Percentiles rank a stretch among this genome's conserved stretches.
These are phyloP conservation scores for Oropetium thomaeum DNA, from an alignment of 176 grass and related monocot genomes.

Conservation along the genomic window DNA sequence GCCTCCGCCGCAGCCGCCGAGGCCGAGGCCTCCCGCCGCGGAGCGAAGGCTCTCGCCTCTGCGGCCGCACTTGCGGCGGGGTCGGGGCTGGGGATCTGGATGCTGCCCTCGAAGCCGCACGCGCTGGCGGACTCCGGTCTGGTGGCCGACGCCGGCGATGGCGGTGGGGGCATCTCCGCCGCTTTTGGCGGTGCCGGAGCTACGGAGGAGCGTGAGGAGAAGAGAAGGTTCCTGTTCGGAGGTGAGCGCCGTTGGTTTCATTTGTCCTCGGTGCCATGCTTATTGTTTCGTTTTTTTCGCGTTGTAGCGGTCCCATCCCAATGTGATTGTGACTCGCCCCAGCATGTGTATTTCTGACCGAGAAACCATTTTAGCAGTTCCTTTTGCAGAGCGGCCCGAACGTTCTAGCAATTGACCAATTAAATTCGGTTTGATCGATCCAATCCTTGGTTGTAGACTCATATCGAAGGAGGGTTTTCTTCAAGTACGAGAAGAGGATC, in stretches of 20 bases:
- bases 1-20: conserved; percentile 10
- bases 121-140: conserved; percentile 48
- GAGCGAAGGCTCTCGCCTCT: conserved; percentile 9
- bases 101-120: conserved; percentile 33
- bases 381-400: neutral
- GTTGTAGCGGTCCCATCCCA: neutral
- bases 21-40: neutral
- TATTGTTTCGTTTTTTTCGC: neutral
- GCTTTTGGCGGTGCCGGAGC: conserved; percentile 13
- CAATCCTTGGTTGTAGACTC: conserved; percentile 40
- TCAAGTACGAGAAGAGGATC: conserved; percentile 96
- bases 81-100: conserved; percentile 56
- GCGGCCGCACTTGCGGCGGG: conserved; percentile 37
- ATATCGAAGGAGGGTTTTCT: conserved; percentile 80
- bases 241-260: conserved; percentile 35
- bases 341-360: neutral
- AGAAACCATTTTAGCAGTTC: neutral
- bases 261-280: neutral
- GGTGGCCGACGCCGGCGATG: conserved; percentile 6
- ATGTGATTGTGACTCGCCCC: neutral
- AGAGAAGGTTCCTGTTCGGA: conserved; percentile 56
- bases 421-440: neutral
- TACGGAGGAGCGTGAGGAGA: conserved; percentile 32
- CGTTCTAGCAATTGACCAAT: neutral
- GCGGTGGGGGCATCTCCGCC: neutral